Conservation (phyloP, 768 basidiomycete genomes). For the Tricholoma matsutake region DNA sequence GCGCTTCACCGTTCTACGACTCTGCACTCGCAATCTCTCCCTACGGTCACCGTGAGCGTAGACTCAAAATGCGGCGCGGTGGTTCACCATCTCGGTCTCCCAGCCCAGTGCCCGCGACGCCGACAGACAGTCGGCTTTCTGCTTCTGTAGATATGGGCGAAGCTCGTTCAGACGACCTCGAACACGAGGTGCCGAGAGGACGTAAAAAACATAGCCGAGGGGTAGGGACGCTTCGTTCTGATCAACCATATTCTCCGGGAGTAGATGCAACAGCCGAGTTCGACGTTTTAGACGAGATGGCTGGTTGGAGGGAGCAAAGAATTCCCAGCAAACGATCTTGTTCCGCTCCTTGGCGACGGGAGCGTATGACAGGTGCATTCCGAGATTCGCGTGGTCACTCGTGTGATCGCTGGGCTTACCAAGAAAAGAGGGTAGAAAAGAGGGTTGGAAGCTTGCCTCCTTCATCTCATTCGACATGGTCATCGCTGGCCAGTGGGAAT, state of each 20-base stretch:
- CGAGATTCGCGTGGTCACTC: neutral
- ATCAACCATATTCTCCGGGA: slow-evolving; percentile 9
- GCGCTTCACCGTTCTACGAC: slow-evolving; percentile 22
- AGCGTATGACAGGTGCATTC: neutral
- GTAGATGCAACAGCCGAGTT: slow-evolving; percentile 13
- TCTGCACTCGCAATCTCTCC: slow-evolving; percentile 25
- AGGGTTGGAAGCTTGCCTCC: slow-evolving; percentile 1
- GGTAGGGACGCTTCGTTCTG: neutral
- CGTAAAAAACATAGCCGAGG: slow-evolving; percentile 12
- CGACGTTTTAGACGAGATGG: slow-evolving; percentile 17
- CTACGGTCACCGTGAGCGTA: slow-evolving; percentile 35
- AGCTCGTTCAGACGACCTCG: slow-evolving; percentile 18
- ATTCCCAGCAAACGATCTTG: neutral
- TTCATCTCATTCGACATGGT: neutral
- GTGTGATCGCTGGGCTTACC: neutral
- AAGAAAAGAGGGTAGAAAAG: slow-evolving; percentile 1
- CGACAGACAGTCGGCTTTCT: slow-evolving; percentile 28
- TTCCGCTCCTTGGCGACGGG: neutral
- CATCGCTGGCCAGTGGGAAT: neutral
- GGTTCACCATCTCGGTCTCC: slow-evolving; percentile 19
- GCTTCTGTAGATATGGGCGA: slow-evolving; percentile 8
- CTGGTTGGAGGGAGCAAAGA: slow-evolving; percentile 8
- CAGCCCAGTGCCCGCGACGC: slow-evolving; percentile 39
- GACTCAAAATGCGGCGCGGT: slow-evolving; percentile 19
- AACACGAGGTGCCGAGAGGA: slow-evolving; percentile 16